A percentile compares a stretch with the other conserved stretches of the same genome.
These are phyloP conservation scores for Erysiphe pulchra DNA, from an alignment of 2,329 filamentous ascomycete genomes.

Conservation along the genomic window DNA sequence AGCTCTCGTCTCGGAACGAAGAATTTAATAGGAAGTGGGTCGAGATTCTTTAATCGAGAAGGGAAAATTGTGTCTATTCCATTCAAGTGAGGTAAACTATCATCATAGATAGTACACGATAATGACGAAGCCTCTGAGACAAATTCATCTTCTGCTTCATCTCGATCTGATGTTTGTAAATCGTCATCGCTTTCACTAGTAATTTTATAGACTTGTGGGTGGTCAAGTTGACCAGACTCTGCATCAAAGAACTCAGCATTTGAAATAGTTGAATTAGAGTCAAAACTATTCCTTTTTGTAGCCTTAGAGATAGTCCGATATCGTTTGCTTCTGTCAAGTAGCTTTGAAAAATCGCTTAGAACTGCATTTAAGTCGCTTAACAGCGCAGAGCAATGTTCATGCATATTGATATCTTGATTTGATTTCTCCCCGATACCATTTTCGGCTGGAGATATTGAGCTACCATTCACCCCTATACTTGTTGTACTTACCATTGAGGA, in stretches of 20 bases:
- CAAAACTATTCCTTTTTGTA: conserved; percentile 39
- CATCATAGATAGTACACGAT: conserved; percentile 31
- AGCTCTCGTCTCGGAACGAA: conserved; percentile 38
- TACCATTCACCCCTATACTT: conserved; percentile 8
- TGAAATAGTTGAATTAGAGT: conserved; percentile 40
- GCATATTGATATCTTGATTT: conserved; percentile 37
- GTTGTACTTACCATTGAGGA: conserved; percentile 7
- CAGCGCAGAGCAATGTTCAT: conserved; percentile 65
- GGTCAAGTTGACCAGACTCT: conserved; percentile 32
- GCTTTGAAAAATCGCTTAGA: conserved; percentile 51
- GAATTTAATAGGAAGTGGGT: conserved; percentile 48
- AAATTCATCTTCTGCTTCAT: conserved; percentile 25
- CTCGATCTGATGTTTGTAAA: conserved; percentile 19
- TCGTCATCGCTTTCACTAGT: conserved; percentile 46
- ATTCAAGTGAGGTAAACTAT: conserved; percentile 18
- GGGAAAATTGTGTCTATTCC: conserved; percentile 54
- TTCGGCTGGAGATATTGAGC: conserved; percentile 1
- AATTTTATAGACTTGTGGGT: conserved; percentile 49
- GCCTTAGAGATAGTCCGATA: conserved; percentile 33
- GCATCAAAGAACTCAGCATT: conserved; percentile 86
- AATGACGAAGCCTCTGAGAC: conserved; percentile 26
- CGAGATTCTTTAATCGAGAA: conserved; percentile 44
- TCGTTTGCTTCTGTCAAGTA: conserved; percentile 58
- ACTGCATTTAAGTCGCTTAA: conserved; percentile 65
- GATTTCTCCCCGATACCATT: conserved; percentile 4